These are phyloP conservation scores for Penicillium diatomitis DNA, from an alignment of 495 filamentous ascomycete species.

Conservation along the genomic window DNA sequence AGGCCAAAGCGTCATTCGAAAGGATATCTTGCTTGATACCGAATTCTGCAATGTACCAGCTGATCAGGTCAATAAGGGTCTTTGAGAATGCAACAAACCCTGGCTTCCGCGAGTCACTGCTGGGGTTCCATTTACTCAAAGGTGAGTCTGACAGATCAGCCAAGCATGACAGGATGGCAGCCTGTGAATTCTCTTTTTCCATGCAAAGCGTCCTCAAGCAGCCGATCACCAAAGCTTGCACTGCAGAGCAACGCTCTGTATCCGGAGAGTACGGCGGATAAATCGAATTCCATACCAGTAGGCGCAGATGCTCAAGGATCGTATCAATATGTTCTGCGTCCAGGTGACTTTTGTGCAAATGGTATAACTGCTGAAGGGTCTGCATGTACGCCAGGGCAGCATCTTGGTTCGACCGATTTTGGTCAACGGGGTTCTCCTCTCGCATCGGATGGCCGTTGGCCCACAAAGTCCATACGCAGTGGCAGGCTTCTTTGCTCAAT, in stretches of 20 bases:
- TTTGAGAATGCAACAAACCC: slow-evolving; percentile 85
- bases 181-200: slow-evolving; percentile 56
- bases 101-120: slow-evolving; percentile 38
- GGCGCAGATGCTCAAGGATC: slow-evolving; percentile 43
- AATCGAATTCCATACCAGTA: slow-evolving; percentile 61
- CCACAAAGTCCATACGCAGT: slow-evolving; percentile 68
- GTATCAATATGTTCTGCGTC: slow-evolving; percentile 47
- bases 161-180: slow-evolving; percentile 57
- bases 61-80: slow-evolving; percentile 59
- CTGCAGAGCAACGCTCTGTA: slow-evolving; percentile 68
- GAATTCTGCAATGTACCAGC: slow-evolving; percentile 53
- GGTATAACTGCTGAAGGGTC: slow-evolving; percentile 68
- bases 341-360: slow-evolving; percentile 60
- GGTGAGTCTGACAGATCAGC: slow-evolving; percentile 55
- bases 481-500: slow-evolving; percentile 48
- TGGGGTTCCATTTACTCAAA: slow-evolving; percentile 43
- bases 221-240: slow-evolving; percentile 69
- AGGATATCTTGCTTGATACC: slow-evolving; percentile 58
- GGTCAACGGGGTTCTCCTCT: slow-evolving; percentile 36
- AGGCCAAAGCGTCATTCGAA: slow-evolving; percentile 48
- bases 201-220: slow-evolving; percentile 62
- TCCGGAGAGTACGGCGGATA: slow-evolving; percentile 72
- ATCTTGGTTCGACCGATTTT: slow-evolving; percentile 55
- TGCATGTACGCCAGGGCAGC: slow-evolving; percentile 71
- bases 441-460: slow-evolving; percentile 48